These are phyloP conservation scores for Alternaria tenuissima DNA, from an alignment of 2,329 filamentous ascomycete species.

Conservation along the genomic window DNA sequence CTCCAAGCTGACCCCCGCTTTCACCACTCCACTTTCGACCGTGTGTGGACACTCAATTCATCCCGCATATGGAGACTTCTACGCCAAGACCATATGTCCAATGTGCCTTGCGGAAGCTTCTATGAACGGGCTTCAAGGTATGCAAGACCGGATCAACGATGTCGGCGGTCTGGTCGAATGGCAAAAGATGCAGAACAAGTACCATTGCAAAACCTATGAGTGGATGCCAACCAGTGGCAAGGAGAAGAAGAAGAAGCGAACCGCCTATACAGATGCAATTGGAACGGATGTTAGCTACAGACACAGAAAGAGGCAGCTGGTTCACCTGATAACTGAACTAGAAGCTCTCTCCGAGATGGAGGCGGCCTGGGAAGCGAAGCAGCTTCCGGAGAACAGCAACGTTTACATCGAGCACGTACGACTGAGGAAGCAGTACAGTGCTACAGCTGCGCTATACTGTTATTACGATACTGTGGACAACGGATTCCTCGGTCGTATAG, in stretches of 20 bases:
- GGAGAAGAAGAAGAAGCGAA: background rate
- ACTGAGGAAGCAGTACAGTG: slow-evolving; percentile 1
- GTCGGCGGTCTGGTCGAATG: background rate
- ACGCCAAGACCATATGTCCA: background rate
- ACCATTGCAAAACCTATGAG: background rate
- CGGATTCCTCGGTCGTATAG: background rate
- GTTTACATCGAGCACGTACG: background rate
- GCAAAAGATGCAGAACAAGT: background rate
- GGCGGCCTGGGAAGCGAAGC: background rate
- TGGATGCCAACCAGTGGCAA: background rate
- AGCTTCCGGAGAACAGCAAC: background rate
- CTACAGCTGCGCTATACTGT: slow-evolving; percentile 2
- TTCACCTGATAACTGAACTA: slow-evolving; percentile 1
- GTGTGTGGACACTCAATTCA: background rate
- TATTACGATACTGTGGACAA: background rate
- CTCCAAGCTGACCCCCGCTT: background rate
- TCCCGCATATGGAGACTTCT: background rate
- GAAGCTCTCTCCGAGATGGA: background rate
- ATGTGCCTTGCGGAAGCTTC: background rate
- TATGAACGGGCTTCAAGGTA: background rate
- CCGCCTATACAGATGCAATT: background rate
- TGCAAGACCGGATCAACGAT: background rate
- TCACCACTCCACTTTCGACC: background rate
- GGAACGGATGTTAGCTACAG: background rate
- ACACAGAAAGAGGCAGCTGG: background rate